Base-by-base conservation (phyloP, 257 asterid species). In the Lycium ferocissimum region DNA sequence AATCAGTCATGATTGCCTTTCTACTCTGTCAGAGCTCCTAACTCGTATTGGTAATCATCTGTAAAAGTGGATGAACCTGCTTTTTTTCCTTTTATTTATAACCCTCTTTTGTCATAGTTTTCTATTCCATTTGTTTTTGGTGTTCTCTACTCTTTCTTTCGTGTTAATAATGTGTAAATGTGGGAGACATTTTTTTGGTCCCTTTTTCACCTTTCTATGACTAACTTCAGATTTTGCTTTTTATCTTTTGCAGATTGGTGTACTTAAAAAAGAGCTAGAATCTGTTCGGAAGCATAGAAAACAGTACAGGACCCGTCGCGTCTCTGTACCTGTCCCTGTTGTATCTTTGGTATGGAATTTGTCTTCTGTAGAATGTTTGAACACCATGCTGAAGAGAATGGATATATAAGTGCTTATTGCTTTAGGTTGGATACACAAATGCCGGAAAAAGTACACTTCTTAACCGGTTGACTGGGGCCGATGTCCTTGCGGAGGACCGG, bases 371-470 rank as follows among this genome's bases (percentile, higher is more conserved):
- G 67, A 10, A 43, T 83, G 11, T 37, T 53, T 35, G 58, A 37
- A 53, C 20, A 26, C 49, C 78, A 69, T 83, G 85, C 65, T 69
- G 53, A 7, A 51, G 38, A 45, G 81, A 53, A 65, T 49, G 47
- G 59, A 61, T 38, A 47, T 26, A 37, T 79, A 57, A 45, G 45
- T 81, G 71, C 81, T 80, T 85, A 71, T 56, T 86, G 71, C 18
- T 88, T 84, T 91, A 96, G 99, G 98, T 95, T 90, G 98, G 99
- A 67, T 96, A 96, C 91, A 96, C 99, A 75, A 96, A 96, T 89
- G 97, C 99, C 81, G 98, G 99, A 84, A 96, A 96, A 95, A 96
- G 99, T 88, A 96, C 98, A 53, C 95, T 96, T 63, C 87, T 96
- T 75, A 96, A 96, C 85, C 91, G 85, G 83, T 88, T 96, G 90